Conservation (phyloP, 2,329 filamentous ascomycete genomes). For the Arthroderma sp. region DNA sequence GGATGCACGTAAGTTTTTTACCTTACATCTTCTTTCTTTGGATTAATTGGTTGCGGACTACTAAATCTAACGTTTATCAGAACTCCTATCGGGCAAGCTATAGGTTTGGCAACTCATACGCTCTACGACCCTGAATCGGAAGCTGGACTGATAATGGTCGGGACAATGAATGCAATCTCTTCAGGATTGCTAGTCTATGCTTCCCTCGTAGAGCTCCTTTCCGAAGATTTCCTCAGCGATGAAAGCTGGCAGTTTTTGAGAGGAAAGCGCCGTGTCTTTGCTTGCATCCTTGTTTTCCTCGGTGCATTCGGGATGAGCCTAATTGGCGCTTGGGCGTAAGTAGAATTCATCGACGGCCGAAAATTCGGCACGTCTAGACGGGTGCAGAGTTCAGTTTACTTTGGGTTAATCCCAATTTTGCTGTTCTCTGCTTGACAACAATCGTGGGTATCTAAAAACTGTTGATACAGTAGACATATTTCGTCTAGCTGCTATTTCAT, state of each 20-base stretch:
- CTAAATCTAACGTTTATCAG: conserved; percentile 25
- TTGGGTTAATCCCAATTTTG: too few relatives aligned
- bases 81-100: conserved; percentile 65
- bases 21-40: background rate
- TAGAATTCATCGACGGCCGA: background rate
- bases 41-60: background rate
- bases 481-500: background rate
- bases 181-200: conserved; percentile 66
- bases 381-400: too few relatives aligned
- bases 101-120: conserved; percentile 60
- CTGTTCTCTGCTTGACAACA: too few relatives aligned
- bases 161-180: conserved; percentile 71
- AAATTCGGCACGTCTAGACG: too few relatives aligned
- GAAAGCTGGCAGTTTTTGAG: conserved; percentile 57
- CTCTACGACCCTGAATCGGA: conserved; percentile 63
- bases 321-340: conserved; percentile 58
- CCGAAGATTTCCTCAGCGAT: conserved; percentile 65
- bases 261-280: conserved; percentile 48
- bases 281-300: conserved; percentile 49
- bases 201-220: conserved; percentile 62
- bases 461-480: too few relatives aligned
- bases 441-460: too few relatives aligned
- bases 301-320: conserved; percentile 58
- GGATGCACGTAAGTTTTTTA: conserved; percentile 37
- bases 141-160: conserved; percentile 60